Base-by-base conservation (phyloP, 345 rosid species). In the Sisymbrium irio region DNA sequence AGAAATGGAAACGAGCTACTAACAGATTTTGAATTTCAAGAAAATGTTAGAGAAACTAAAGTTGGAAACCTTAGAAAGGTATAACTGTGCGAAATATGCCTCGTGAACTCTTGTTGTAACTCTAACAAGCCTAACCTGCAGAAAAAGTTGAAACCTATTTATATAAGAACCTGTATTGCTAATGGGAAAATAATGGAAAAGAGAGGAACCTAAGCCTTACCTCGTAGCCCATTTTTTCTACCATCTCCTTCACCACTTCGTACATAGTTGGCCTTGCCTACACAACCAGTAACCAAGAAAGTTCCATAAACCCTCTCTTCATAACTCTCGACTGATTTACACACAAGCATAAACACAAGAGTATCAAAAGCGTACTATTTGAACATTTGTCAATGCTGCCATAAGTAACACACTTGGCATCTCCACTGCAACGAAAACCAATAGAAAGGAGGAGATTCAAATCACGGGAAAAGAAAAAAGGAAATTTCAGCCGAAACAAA, bases 211-310 rank as follows among this genome's bases (percentile, higher is more conserved):
- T 7, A 32, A 32, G 30, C 73, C 82, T 12, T 69, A 89, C 98
- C 76, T 82, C 84, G 54, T 85, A 94, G 58, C 98, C 98, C 96
- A 91, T 85, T 81, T 88, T 88, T 69, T 91, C 90, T 51, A 94
- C 75, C 91, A 94, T 91, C 72, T 91, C 92, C 83, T 77, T 83
- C 81, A 91, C 86, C 71, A 91, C 98, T 85, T 91, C 84, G 72
- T 94, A 94, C 77, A 94, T 72, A 40, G 98, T 89, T 20, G 98
- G 98, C 66, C 98, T 83, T 74, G 95, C 91, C 98, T 94, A 87
- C 40, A 84, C 51, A 85, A 82, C 44, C 36, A 74, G 46, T 28
- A 74, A 39, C 66, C 61, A 58, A 58, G 25, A 71, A 13, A 72
- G 42, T 5, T 65, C 51, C 17, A 66, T 60, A 50, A 75, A 39